These are phyloP conservation scores for Trichosporon sp. DNA, from an alignment of 1,284 basidiomycete species.

Conservation along the genomic window DNA sequence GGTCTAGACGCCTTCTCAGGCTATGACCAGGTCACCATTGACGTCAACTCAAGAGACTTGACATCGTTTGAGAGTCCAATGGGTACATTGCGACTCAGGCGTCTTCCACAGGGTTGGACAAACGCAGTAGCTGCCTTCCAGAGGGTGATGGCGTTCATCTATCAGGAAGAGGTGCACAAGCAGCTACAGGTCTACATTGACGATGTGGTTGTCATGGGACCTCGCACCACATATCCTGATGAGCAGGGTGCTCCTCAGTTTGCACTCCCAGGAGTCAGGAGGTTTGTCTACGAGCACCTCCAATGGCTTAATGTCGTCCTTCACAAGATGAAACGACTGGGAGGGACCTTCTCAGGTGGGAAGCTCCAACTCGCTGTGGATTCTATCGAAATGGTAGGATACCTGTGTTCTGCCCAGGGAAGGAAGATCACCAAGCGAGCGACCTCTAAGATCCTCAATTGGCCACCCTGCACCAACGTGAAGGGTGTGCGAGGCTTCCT, in stretches of 20 bases:
- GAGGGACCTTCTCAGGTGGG: conserved; percentile 12
- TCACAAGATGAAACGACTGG: conserved; percentile 12
- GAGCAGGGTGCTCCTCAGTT: too few relatives aligned
- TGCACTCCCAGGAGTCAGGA: background rate
- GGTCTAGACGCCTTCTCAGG: conserved; percentile 13
- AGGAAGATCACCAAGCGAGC: background rate
- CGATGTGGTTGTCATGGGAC: conserved; percentile 1
- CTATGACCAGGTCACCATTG: conserved; percentile 10
- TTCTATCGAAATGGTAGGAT: conserved; percentile 6
- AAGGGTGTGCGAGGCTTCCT: conserved; percentile 3
- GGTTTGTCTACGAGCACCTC: conserved; percentile 9
- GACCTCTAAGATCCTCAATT: background rate
- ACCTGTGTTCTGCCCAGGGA: background rate
- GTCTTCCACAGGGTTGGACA: conserved; percentile 12
- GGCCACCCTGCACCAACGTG: background rate
- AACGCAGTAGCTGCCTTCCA: conserved; percentile 14
- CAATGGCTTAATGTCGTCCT: conserved; percentile 5
- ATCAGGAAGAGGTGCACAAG: conserved; percentile 1
- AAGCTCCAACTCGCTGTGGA: conserved; percentile 3
- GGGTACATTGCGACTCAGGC: conserved; percentile 8
- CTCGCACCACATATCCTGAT: background rate
- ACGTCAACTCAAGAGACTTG: conserved; percentile 3
- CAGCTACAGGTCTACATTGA: conserved; percentile 7
- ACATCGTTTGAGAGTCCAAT: conserved; percentile 12
- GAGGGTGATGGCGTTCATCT: conserved; percentile 10